Base-by-base conservation (phyloP, 257 asterid genomes). In the Coffea eugenioides region DNA sequence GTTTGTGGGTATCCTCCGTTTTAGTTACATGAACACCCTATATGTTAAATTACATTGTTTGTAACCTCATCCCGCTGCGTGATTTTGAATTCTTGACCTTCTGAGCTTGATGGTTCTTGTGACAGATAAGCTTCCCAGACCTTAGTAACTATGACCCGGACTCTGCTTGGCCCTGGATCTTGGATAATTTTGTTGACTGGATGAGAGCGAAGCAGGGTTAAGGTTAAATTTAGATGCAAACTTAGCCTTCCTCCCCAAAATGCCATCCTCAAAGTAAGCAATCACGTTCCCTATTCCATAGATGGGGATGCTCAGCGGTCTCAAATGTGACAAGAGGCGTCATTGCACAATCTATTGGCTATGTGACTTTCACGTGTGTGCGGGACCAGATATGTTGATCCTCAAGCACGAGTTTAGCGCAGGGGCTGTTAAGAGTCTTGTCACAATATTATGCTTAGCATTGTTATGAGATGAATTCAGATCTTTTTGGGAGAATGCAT, bases 181-280 rank as follows among this genome's bases (percentile, higher is more conserved):
- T 94, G 51, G 97, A 94, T 79, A 94, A 92, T 79, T 94, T 90
- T 77, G 98, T 91, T 61, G 98, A 89, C 4, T 92, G 96, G 92
- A 67, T 87, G 86, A 93, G 85, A 77, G 85, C 62, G 41, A 84
- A 83, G 78, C 83, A 67, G 77, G 75, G 83, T 18, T 84, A 74
- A 83, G 48, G 52, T 36, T 20, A 67, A 65, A 57, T 39, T 56
- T 52, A 61, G 67, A 62, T 74, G 39, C 51, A 36, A 62, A 49
- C 64, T 61, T 15, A 31, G 16, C 21, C 23, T 12, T 69, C 46
- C 61, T 65, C 75, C 75, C 46, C 13, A 52, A 48, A 48, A 36
- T 39, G 51, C 14, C 15, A 13, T 46, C 41, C 49, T 67, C 74
- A 54, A 41, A 71, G 57, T 71, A 18, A 54, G 62, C 16, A 57